Percentiles rank a stretch among this genome's conserved stretches.
Evolutionary conservation across 257 asterid genomes (phyloP).

Genomic region (Solanum bulbocastanum): DNA sequence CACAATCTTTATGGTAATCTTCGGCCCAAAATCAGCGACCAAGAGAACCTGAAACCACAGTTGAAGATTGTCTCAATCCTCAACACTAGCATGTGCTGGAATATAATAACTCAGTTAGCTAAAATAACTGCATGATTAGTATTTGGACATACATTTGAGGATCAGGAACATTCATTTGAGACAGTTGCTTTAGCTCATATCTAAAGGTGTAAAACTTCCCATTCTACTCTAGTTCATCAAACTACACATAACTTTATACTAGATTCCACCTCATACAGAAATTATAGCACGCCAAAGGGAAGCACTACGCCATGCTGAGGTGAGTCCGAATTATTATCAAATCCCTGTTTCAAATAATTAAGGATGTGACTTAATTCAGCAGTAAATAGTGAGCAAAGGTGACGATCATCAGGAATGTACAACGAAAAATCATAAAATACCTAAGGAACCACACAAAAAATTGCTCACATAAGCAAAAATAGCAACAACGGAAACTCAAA

Average conservation of each 20-base stretch:
- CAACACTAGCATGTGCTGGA: background rate
- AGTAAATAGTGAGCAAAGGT: background rate
- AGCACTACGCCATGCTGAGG: background rate
- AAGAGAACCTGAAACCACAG: conserved; percentile 41
- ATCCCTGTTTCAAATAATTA: background rate
- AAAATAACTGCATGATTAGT: background rate
- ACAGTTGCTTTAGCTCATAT: background rate
- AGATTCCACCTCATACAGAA: background rate
- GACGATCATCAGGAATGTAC: background rate
- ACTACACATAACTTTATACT: background rate
- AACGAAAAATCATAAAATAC: background rate
- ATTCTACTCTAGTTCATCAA: background rate
- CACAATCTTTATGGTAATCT: conserved; percentile 77
- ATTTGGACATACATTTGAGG: background rate
- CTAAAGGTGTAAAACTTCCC: background rate
- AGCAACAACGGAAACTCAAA: background rate
- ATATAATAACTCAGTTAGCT: background rate
- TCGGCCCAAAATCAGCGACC: conserved; percentile 96
- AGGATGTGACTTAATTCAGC: background rate
- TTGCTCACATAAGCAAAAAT: background rate
- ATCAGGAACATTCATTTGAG: background rate
- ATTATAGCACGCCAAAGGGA: background rate
- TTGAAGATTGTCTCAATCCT: background rate
- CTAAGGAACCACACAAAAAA: background rate
- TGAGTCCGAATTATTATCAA: background rate